Evolutionary conservation across 208 protist species (phyloP).

Genomic region (Tritrichomonas foetus): DNA sequence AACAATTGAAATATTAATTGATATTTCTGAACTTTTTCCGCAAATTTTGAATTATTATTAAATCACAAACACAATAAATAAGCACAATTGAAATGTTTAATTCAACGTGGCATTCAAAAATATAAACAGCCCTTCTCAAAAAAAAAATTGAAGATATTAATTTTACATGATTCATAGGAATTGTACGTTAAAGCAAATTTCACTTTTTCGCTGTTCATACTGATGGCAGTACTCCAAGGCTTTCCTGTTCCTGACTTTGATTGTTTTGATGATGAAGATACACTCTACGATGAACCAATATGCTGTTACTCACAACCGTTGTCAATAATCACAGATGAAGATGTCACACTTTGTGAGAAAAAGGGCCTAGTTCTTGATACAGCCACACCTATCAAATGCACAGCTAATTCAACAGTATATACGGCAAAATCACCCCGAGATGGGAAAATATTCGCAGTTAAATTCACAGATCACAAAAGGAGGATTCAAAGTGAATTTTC

Average conservation of each 20-base stretch:
- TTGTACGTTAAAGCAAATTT: too few relatives aligned
- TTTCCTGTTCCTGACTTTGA: constrained; percentile 32
- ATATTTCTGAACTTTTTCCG: too few relatives aligned
- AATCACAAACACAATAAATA: too few relatives aligned
- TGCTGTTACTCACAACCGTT: neutral
- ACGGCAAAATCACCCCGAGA: neutral
- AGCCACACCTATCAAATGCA: neutral
- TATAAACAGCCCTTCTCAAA: too few relatives aligned
- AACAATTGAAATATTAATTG: too few relatives aligned
- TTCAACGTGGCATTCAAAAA: too few relatives aligned
- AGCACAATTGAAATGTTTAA: too few relatives aligned
- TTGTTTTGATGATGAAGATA: neutral
- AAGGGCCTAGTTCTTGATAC: neutral
- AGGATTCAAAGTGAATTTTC: neutral
- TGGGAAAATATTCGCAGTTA: neutral
- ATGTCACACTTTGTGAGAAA: neutral
- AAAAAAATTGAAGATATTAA: too few relatives aligned
- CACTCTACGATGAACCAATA: neutral
- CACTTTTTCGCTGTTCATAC: too few relatives aligned
- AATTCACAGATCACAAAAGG: neutral
- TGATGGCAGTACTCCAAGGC: neutral
- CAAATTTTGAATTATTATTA: too few relatives aligned
- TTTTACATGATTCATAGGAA: too few relatives aligned
- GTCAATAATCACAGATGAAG: neutral
- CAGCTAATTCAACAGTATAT: neutral